Conservation (phyloP, 2,329 filamentous ascomycete genomes). For the Phialophora chinensis region DNA sequence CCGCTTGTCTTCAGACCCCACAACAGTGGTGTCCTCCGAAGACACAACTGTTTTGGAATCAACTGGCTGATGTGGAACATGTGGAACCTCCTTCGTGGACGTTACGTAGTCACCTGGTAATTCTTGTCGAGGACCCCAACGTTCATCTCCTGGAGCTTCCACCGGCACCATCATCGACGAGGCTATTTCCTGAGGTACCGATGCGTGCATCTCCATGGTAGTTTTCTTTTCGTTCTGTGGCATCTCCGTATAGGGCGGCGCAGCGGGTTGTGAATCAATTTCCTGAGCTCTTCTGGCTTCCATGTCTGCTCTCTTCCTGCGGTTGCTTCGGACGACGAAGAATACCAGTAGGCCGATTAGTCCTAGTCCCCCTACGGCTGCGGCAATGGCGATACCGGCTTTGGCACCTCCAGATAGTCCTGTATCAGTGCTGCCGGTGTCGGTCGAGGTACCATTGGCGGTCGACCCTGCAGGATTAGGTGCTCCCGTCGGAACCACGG, state of each 20-base stretch:
- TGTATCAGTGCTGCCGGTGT: background rate
- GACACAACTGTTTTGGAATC: constrained; percentile 12
- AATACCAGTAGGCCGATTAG: constrained; percentile 23
- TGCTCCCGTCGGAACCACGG: constrained; percentile 10
- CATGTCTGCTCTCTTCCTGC: constrained; percentile 19
- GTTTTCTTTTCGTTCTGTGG: constrained; percentile 22
- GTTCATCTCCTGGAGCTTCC: constrained; percentile 24
- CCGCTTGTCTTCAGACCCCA: constrained; percentile 1
- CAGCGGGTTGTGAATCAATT: constrained; percentile 12
- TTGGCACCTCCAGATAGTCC: constrained; percentile 29
- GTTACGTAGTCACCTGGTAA: constrained; percentile 17
- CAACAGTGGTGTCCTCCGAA: constrained; percentile 8
- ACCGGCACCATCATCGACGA: constrained; percentile 21
- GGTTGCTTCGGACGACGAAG: constrained; percentile 24
- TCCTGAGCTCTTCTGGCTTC: constrained; percentile 6
- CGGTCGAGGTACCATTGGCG: constrained; percentile 1
- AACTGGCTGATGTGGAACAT: background rate
- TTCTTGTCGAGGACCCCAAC: constrained; percentile 25
- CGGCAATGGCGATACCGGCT: constrained; percentile 29
- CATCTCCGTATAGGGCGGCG: constrained; percentile 21
- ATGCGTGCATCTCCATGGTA: constrained; percentile 13
- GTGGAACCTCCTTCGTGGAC: constrained; percentile 10
- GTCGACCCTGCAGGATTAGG: background rate
- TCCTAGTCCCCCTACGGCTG: constrained; percentile 14
- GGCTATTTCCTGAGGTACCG: constrained; percentile 2